A percentile compares a stretch with the other conserved stretches of the same genome.
These are phyloP conservation scores for Gossypium turneri DNA, from an alignment of 345 rosid genomes.

Conservation along the genomic window DNA sequence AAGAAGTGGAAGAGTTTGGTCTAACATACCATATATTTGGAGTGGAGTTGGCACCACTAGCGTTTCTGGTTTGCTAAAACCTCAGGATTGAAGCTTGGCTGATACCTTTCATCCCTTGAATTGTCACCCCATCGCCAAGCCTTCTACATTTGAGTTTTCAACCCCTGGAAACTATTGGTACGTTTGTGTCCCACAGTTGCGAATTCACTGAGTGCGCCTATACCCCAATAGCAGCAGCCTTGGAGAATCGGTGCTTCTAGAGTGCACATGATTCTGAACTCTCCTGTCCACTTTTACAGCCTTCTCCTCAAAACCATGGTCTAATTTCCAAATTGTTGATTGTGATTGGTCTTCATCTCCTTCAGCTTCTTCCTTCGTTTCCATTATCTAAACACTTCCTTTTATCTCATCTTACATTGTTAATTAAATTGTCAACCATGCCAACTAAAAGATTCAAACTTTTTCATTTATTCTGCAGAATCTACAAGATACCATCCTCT, in stretches of 20 bases:
- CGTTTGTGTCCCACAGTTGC: slow-evolving; percentile 37
- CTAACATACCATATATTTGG: slow-evolving; percentile 60
- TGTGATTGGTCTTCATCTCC: slow-evolving; percentile 37
- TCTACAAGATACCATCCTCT: slow-evolving; percentile 6
- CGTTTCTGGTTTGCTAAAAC: slow-evolving; percentile 90
- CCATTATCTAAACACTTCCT: slow-evolving; percentile 32
- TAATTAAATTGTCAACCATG: slow-evolving; percentile 13
- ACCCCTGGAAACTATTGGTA: slow-evolving; percentile 57
- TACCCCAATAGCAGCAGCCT: slow-evolving; percentile 34
- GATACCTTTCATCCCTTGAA: slow-evolving; percentile 38
- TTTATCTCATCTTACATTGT: slow-evolving; percentile 30
- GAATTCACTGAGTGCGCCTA: slow-evolving; percentile 64
- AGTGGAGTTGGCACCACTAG: slow-evolving; percentile 92
- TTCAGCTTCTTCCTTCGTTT: slow-evolving; percentile 43
- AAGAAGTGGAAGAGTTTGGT: neutral
- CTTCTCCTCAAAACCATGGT: slow-evolving; percentile 41
- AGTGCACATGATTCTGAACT: slow-evolving; percentile 27
- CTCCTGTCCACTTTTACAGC: slow-evolving; percentile 43
- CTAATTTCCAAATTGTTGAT: slow-evolving; percentile 21
- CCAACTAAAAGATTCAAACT: slow-evolving; percentile 6
- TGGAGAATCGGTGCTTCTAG: slow-evolving; percentile 28
- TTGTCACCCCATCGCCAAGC: slow-evolving; percentile 80
- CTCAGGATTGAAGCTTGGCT: slow-evolving; percentile 77
- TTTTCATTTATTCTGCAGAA: slow-evolving; percentile 7
- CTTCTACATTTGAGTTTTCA: slow-evolving; percentile 74